Evolutionary conservation across 2,329 filamentous ascomycete species (phyloP), one percentile per base, ranked within the genome.

Genomic region (Curvularia spicifera): DNA sequence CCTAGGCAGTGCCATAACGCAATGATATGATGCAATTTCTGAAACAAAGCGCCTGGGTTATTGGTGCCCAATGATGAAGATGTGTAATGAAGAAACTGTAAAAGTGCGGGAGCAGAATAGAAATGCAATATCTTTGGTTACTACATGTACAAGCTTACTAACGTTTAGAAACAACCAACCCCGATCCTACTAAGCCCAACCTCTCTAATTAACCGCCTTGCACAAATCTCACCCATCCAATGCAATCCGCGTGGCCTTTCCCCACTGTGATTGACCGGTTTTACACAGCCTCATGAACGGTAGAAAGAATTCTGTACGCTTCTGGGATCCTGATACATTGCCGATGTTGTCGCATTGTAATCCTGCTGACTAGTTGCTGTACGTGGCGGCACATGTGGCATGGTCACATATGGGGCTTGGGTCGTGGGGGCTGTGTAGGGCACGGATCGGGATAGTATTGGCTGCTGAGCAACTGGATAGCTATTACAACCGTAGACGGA

Each of bases 311-410:
- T 55, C 22, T 63, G 54, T 63, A 60, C 46, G 49, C 53, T 29
- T 54, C 62, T 61, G n/a, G 62, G 60, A 61, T 71, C 67, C 12
- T 60, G 58, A 56, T 70, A 70, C 40, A 56, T 64, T 33, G 52
- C 29, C 22, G 58, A 45, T 13, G 53, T 20, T 15, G 52, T 37
- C 43, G 57, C 51, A 33, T 43, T 53, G 39, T 63, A 57, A 42
- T 28, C 35, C 46, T 63, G 64, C 39, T 63, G 50, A 54, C 56
- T 45, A 31, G 62, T 59, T 51, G 59, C 29, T 45, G 57, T 55
- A 33, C 63, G 53, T 50, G 45, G 40, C 46, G 39, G 42, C 22
- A 9, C 31, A 49, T 57, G 51, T 50, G 58, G 44, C 51, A 59
- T 55, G 9, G 54, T 57, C 44, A 59, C 43, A 50, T 66, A 67